Evolutionary conservation across 2,329 filamentous ascomycete genomes (phyloP).

Genomic region (Davidsoniella australis): DNA sequence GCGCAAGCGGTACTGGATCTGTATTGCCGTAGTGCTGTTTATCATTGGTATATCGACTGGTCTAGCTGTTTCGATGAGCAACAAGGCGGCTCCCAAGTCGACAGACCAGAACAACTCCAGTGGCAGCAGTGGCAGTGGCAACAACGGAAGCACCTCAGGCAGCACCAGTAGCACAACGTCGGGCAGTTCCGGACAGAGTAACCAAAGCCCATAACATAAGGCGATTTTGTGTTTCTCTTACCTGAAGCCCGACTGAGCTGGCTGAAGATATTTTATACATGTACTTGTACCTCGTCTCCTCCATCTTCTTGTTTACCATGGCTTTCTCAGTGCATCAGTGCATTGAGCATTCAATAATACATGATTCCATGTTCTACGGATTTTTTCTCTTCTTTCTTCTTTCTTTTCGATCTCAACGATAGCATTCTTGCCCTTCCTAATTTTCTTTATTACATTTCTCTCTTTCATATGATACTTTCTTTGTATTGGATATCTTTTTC

Average conservation of each 20-base stretch:
- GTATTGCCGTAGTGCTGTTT: conserved; percentile 7
- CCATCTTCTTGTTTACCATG: too few relatives aligned
- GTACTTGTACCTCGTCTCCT: too few relatives aligned
- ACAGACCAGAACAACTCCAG: neutral
- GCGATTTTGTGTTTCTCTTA: neutral
- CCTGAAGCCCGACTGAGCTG: too few relatives aligned
- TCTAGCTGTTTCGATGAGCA: conserved; percentile 10
- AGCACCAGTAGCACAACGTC: neutral
- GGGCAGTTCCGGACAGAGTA: conserved; percentile 2
- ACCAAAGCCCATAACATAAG: neutral
- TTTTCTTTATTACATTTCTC: neutral
- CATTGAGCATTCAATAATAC: too few relatives aligned
- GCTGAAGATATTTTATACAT: neutral
- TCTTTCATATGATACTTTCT: neutral
- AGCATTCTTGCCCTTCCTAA: neutral
- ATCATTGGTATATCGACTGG: conserved; percentile 10
- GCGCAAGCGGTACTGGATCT: conserved; percentile 12
- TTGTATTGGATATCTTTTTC: too few relatives aligned
- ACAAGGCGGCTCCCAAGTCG: conserved; percentile 1
- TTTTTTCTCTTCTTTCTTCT: too few relatives aligned
- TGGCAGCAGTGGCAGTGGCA: neutral
- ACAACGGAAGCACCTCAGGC: neutral
- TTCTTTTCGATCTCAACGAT: too few relatives aligned
- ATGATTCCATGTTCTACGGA: too few relatives aligned
- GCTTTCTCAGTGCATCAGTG: too few relatives aligned